Conservation (phyloP, 2,329 filamentous ascomycete species). For the Beauveria sp. region DNA sequence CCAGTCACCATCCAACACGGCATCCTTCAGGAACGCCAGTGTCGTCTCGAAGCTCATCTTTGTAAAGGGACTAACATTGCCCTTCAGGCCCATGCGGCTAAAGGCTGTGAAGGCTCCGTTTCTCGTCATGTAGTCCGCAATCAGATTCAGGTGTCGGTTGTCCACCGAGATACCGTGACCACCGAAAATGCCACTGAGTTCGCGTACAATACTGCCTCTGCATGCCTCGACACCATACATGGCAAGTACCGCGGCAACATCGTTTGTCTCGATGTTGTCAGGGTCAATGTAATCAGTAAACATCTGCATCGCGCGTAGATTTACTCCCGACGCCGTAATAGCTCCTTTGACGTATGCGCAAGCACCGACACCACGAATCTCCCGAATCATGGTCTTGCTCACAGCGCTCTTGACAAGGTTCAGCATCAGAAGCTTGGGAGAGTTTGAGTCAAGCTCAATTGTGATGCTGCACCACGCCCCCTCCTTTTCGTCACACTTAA, state of each 20-base stretch:
- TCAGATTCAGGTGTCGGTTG: conserved; percentile 85
- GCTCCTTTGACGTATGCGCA: conserved; percentile 62
- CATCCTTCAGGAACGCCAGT: conserved; percentile 85
- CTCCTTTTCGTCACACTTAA: conserved; percentile 68
- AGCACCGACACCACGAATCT: conserved; percentile 67
- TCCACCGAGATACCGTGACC: conserved; percentile 91
- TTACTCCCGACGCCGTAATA: conserved; percentile 77
- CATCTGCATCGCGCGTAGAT: conserved; percentile 83
- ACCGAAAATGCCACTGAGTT: conserved; percentile 78
- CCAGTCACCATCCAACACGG: conserved; percentile 81
- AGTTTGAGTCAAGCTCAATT: conserved; percentile 70
- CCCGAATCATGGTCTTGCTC: conserved; percentile 74
- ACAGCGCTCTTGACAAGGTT: conserved; percentile 79
- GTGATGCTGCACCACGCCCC: conserved; percentile 75
- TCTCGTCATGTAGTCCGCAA: conserved; percentile 97
- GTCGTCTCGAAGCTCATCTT: conserved; percentile 99
- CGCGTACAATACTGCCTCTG: conserved; percentile 75
- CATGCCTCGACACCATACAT: conserved; percentile 93
- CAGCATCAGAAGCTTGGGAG: conserved; percentile 89
- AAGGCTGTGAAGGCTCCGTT: conserved; percentile 85
- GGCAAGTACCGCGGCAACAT: conserved; percentile 75
- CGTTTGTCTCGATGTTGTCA: conserved; percentile 82
- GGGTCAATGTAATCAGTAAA: conserved; percentile 81
- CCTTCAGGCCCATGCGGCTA: conserved; percentile 79
- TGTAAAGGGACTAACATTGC: conserved; percentile 83